Evolutionary conservation across 2,329 filamentous ascomycete species (phyloP).

Genomic region (Colletotrichum sansevieriae): DNA sequence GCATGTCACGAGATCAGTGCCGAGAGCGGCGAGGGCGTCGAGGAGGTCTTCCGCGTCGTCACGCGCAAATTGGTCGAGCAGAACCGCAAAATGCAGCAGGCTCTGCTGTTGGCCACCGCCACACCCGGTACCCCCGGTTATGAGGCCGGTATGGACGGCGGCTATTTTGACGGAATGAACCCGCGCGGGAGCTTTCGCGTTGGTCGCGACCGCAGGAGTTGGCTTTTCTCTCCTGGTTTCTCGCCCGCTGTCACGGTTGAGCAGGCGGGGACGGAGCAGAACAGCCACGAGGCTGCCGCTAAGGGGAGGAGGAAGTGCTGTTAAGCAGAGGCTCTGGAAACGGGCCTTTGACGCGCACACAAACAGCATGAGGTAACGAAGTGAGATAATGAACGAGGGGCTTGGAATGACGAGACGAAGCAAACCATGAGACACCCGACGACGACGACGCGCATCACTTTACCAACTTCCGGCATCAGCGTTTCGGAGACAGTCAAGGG

Average conservation of each 20-base stretch:
- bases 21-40: slow-evolving; percentile 93
- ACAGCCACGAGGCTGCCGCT: slow-evolving; percentile 38
- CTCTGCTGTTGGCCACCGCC: slow-evolving; percentile 67
- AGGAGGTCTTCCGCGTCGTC: slow-evolving; percentile 89
- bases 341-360: background rate
- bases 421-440: background rate
- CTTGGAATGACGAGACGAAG: background rate
- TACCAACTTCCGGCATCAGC: background rate
- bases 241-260: slow-evolving; percentile 65
- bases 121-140: slow-evolving; percentile 63
- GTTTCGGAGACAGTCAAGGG: background rate
- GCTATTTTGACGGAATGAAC: slow-evolving; percentile 66
- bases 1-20: slow-evolving; percentile 97
- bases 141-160: slow-evolving; percentile 58
- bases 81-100: slow-evolving; percentile 73
- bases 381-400: background rate
- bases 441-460: background rate
- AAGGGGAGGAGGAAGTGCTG: slow-evolving; percentile 47
- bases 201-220: slow-evolving; percentile 69
- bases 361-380: slow-evolving; percentile 2
- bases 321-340: slow-evolving; percentile 34
- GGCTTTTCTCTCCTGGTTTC: slow-evolving; percentile 69
- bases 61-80: slow-evolving; percentile 74
- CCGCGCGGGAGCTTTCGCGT: slow-evolving; percentile 67
- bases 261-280: slow-evolving; percentile 51